These are phyloP conservation scores for Aspergillus aculeatinus DNA, from an alignment of 2,329 filamentous ascomycete species.

Conservation along the genomic window DNA sequence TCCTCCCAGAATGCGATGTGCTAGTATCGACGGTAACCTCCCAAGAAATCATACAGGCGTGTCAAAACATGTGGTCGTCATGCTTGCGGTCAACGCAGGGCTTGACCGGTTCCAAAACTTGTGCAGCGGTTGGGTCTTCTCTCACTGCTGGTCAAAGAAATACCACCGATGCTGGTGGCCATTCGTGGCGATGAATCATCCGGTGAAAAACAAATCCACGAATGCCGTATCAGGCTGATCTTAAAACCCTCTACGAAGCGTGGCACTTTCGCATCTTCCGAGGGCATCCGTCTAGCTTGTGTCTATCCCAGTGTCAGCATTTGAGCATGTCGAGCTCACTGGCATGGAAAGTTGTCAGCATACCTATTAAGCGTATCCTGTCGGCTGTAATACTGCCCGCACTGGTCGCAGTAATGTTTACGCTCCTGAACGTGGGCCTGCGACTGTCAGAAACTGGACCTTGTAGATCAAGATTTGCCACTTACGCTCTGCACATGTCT, in stretches of 20 bases:
- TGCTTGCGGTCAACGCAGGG: neutral
- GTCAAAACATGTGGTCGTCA: neutral
- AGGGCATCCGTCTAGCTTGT: conserved; percentile 19
- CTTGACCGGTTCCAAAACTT: neutral
- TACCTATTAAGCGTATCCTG: conserved; percentile 82
- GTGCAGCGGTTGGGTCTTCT: neutral
- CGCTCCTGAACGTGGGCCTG: conserved; percentile 72
- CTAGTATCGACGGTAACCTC: neutral
- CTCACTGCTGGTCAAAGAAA: too few relatives aligned
- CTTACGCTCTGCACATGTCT: conserved; percentile 56
- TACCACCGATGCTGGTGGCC: too few relatives aligned
- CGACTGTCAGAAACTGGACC: conserved; percentile 48
- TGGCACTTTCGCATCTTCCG: conserved; percentile 8
- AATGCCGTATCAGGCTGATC: too few relatives aligned
- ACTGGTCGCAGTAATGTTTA: conserved; percentile 69
- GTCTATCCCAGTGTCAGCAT: conserved; percentile 14
- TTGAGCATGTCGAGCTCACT: neutral
- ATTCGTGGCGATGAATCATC: too few relatives aligned
- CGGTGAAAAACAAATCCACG: too few relatives aligned
- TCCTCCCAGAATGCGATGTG: neutral
- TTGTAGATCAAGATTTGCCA: conserved; percentile 4
- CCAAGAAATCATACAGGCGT: neutral
- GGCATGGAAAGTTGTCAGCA: conserved; percentile 22
- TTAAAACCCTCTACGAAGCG: neutral
- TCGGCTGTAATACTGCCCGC: conserved; percentile 69